Evolutionary conservation across 768 basidiomycete genomes (phyloP), one percentile per base, ranked within the genome.

Genomic region (Boletellus ananas): DNA sequence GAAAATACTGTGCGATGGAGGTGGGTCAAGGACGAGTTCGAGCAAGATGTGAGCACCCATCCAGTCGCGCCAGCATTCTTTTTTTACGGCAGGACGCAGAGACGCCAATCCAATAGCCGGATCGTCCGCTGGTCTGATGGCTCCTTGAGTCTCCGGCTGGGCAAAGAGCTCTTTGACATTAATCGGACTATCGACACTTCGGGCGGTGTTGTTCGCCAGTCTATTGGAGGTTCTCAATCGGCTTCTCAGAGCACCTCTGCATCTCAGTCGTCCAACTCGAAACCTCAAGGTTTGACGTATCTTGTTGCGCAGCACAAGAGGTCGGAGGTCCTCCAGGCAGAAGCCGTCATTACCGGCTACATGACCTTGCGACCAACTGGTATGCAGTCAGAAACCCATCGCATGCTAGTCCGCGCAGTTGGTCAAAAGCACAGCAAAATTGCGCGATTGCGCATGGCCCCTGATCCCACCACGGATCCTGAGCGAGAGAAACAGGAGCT

Each of bases 71-170:
- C 33, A 27, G 25, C 41, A n/a, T 10, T 29, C 36, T 18, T 47
- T 47, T 23, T 40, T 58, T 40, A 34, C 27, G 34, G n/a, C 20
- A 16, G 34, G 44, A 17, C 44, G 35, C 66, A 96, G 94, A 74
- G 71, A 57, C 80, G 85, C 56, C 87, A 94, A 74, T 91, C 92
- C 14, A 99, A 99, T 63, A 83, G 87, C 55, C 86, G 94, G 27
- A 74, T 97, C 34, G 82, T 99, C 50, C 82, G 88, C 13, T 99
- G 96, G 96, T 96, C 94, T 6, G 96, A 99, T 65, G 95, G 95
- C 14, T 80, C 88, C 13, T 71, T 93, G 49, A 94, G 93, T 58
- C 79, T 99, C 27, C 87, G 90, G 55, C 73, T 99, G 48, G 96
- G 96, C 37, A 88, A 90, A 66, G 95, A 98, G 62, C 74, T 96